Evolutionary conservation across 345 rosid species (phyloP), one percentile per base, ranked within the genome.

Genomic region (Eucalyptus curtisii): DNA sequence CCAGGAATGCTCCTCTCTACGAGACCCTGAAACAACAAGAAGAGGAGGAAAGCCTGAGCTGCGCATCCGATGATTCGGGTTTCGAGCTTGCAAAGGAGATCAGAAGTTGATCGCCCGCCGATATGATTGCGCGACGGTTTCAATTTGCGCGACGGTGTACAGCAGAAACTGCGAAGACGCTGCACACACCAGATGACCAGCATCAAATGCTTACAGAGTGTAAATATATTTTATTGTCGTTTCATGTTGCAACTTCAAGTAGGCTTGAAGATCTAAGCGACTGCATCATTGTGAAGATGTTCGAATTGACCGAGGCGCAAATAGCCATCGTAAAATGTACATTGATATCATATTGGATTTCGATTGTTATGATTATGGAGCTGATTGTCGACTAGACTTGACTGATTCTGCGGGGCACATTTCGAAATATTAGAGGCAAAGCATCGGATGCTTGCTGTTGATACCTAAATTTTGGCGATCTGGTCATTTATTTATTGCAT

Each of bases 11-110:
- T 84, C 97, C 97, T 7, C 95, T 97, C 20, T 96, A 91, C 86
- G 96, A 96, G 66, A 95, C 99, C 2, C 87, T 95, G 22, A 91
- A 91, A 68, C 95, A 94, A 68, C 96, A 94, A 37, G 92, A 91
- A 48, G 94, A 92, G 4, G 94, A 93, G 24, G 93, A 94, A 90
- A 91, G 90, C 81, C 88, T 9, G 7, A 90, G 55, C 15, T 9
- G 76, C 10, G 20, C 8, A 87, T 42, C 90, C 10, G 76, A 47
- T 37, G 86, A 89, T 27, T 88, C 90, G 24, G 89, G 49, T 4
- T 11, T 87, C 24, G 90, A 90, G 87, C 92, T 86, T 47, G 92
- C 86, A 14, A 48, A 88, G 91, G 90, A 2, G 90, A 12, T 86
- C 10, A 30, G 42, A 87, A 47, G 68, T 12, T 59, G 14, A 30